Percentiles rank a stretch among this genome's conserved stretches.
phyloP scores from a whole-genome alignment of 108 stramenopile genomes.

The Phaeodactylum tricornutum region DNA sequence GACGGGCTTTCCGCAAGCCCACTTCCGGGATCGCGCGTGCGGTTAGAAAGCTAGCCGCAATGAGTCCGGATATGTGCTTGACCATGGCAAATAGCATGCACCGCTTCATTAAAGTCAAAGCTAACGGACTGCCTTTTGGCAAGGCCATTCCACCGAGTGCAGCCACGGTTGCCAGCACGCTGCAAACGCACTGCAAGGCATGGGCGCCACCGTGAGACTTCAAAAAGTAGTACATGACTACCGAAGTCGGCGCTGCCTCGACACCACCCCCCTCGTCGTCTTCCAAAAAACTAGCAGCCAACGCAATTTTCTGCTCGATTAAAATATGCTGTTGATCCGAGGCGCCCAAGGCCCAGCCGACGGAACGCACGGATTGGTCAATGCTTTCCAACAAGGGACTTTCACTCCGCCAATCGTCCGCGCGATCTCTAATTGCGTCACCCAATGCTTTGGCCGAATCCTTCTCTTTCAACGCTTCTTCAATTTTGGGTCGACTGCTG shows the following conservation, averaged over 20 bases:
- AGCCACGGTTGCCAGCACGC: conserved; percentile 36
- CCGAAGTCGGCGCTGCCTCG: conserved; percentile 36
- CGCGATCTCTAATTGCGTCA: conserved; percentile 55
- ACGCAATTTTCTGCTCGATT: conserved; percentile 1
- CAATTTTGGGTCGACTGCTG: too few relatives aligned
- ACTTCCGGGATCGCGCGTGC: conserved; percentile 54
- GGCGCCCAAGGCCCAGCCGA: conserved; percentile 38
- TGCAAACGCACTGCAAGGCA: conserved; percentile 46
- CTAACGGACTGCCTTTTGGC: conserved; percentile 1
- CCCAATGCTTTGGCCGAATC: conserved; percentile 49
- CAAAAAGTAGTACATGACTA: conserved; percentile 71
- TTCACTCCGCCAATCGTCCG: conserved; percentile 21
- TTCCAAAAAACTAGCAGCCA: not conserved
- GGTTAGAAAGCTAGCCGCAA: conserved; percentile 43
- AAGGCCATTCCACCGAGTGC: conserved; percentile 31
- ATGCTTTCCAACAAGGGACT: conserved; percentile 25
- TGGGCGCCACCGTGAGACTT: conserved; percentile 76
- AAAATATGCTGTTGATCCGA: conserved; percentile 23
- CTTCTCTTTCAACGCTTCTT: conserved; percentile 40
- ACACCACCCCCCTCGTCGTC: conserved; percentile 34
- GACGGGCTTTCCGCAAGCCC: conserved; percentile 43
- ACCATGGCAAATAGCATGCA: conserved; percentile 61
- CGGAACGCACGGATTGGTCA: conserved; percentile 24
- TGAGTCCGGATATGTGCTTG: conserved; percentile 58
- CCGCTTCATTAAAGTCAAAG: conserved; percentile 36